Percentiles rank a stretch among this genome's conserved stretches.
Evolutionary conservation across 75 land plant genomes (phyloP).

Genomic region (Selaginella tamariscina): DNA sequence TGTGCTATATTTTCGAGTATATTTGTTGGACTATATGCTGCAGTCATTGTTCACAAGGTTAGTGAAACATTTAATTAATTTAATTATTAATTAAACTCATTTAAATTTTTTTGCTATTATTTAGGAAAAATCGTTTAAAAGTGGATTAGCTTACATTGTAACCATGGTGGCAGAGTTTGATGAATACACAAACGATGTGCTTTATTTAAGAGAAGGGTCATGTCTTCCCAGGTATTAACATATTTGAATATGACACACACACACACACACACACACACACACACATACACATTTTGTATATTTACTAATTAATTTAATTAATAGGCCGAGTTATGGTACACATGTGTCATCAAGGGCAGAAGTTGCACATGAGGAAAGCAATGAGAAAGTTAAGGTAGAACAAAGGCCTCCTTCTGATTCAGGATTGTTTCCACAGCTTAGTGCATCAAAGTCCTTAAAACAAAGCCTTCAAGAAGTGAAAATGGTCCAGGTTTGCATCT

Average conservation of each 20-base stretch:
- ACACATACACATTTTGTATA: no score
- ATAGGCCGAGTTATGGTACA: neutral
- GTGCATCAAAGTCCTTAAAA: slow-evolving; percentile 41
- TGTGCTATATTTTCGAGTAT: slow-evolving; percentile 46
- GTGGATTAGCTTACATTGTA: slow-evolving; percentile 61
- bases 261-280: no score
- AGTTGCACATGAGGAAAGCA: neutral
- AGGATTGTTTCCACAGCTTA: neutral
- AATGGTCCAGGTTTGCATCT: slow-evolving; percentile 48
- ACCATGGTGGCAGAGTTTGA: slow-evolving; percentile 62
- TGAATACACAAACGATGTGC: slow-evolving; percentile 76
- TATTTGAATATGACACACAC: no score
- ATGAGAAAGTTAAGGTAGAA: neutral
- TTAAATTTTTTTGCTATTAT: neutral
- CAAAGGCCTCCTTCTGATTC: neutral
- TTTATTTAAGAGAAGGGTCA: slow-evolving; percentile 70
- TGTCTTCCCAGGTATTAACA: slow-evolving; percentile 77
- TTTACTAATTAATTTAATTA: no score
- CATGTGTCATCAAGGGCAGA: neutral
- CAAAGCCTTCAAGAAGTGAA: slow-evolving; percentile 43
- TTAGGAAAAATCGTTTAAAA: slow-evolving; percentile 49
- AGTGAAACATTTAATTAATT: neutral
- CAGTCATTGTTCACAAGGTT: slow-evolving; percentile 77
- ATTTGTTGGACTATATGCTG: slow-evolving; percentile 55
- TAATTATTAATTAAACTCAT: neutral